Base-by-base conservation (phyloP, 768 basidiomycete species). In the Gautieria morchelliformis region DNA sequence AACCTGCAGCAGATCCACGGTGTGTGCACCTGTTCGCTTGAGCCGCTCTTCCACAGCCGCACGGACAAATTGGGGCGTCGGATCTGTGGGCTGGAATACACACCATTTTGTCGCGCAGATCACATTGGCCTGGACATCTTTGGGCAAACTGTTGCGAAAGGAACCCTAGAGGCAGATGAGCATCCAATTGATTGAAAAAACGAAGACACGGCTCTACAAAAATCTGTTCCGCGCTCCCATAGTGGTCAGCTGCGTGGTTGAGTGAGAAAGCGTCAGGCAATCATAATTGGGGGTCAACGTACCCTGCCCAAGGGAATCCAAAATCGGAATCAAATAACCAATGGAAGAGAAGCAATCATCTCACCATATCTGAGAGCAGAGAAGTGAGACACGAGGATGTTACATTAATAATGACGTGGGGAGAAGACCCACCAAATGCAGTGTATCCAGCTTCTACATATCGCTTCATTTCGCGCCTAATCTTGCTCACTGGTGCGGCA, bases 71-170 rank as follows among this genome's bases (percentile, higher is more conserved):
- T 74, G 68, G 7, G 78, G 79, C 3, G 85, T 77, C 1, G 79
- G 73, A 14, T 69, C 69, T 15, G 74, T 71, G 30, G 71, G 70
- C 58, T 78, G 75, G 72, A 91, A 91, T 14, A 89, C 79, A 67
- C 89, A 91, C 88, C 87, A 93, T 66, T 93, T 93, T 2, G 91
- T 93, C 1, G 85, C 87, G 44, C 87, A 85, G 24, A 91, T 60
- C 10, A 87, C 75, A 3, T 69, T 63, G 39, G 72, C 65, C 30
- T 75, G 64, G 32, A 70, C 60, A 30, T 57, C 27, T 33, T 46
- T 73, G 67, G 17, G 80, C 68, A 12, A 76, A 72, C 60, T 71
- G 27, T 42, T 65, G 63, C 77, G 77, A 69, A 87, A 87, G 67
- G 85, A 81, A 12, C 89, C 89, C 89, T 91, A 32, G 39, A 59